A percentile compares a stretch with the other conserved stretches of the same genome.
Conservation (phyloP, 2,329 filamentous ascomycete genomes). For the Lachnellula subtilissima region DNA sequence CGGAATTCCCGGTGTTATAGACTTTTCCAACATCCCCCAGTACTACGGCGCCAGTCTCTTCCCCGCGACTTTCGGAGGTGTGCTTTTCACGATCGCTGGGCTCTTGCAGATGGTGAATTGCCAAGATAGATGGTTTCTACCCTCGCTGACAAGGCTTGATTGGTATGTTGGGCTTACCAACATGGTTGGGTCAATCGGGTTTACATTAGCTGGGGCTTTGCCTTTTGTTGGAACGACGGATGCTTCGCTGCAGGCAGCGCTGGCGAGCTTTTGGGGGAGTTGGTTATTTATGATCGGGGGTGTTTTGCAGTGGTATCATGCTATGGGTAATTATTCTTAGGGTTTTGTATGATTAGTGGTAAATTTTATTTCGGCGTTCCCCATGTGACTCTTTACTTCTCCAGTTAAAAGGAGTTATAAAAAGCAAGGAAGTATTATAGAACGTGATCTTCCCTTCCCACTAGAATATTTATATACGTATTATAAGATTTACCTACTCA, state of each 20-base stretch:
- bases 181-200: constrained; percentile 17
- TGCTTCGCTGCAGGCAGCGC: constrained; percentile 6
- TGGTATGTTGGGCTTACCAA: constrained; percentile 20
- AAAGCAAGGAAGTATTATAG: too few species aligned
- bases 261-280: constrained; percentile 21
- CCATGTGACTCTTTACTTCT: too few species aligned
- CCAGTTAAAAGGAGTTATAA: too few species aligned
- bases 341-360: too few species aligned
- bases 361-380: too few species aligned
- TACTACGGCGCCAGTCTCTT: constrained; percentile 15
- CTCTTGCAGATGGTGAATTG: constrained; percentile 9
- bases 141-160: constrained; percentile 2
- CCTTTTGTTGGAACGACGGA: constrained; percentile 9
- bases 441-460: too few species aligned
- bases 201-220: constrained; percentile 17
- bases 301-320: constrained; percentile 21
- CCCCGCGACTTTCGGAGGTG: constrained; percentile 18
- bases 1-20: constrained; percentile 14
- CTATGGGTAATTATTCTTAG: constrained; percentile 15
- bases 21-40: constrained; percentile 7
- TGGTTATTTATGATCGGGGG: constrained; percentile 19
- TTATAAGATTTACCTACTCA: too few species aligned
- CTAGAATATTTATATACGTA: too few species aligned
- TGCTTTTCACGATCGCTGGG: constrained; percentile 16
- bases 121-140: constrained; percentile 17